Conservation (phyloP, 768 basidiomycete species). For the Leccinum pellstonianum region DNA sequence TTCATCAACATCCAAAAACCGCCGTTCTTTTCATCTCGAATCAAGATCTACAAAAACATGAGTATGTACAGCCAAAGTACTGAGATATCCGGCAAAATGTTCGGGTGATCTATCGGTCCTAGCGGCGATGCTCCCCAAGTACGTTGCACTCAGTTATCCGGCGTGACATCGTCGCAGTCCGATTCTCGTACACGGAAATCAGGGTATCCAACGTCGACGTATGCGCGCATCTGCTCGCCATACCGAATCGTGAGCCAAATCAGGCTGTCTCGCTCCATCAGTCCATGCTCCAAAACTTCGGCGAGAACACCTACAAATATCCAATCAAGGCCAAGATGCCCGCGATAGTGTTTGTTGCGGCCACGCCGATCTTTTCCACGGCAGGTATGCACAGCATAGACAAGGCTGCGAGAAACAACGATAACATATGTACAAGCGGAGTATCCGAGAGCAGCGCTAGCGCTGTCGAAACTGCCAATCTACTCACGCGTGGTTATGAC, state of each 20-base stretch:
- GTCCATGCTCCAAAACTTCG: neutral
- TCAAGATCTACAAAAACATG: no score
- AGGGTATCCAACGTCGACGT: constrained; percentile 57
- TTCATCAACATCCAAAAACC: no score
- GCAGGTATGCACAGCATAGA: constrained; percentile 34
- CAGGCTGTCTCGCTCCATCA: constrained; percentile 36
- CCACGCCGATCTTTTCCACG: constrained; percentile 52
- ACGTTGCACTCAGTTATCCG: neutral
- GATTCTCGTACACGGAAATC: constrained; percentile 9
- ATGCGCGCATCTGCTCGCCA: constrained; percentile 55
- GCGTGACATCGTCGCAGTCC: neutral
- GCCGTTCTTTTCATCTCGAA: no score
- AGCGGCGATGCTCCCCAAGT: neutral
- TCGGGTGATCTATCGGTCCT: neutral
- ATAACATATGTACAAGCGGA: no score
- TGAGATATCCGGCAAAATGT: neutral
- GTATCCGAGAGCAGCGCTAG: no score
- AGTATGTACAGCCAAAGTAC: no score
- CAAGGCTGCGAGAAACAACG: constrained; percentile 14
- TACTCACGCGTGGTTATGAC: no score
- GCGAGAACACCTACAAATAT: constrained; percentile 44
- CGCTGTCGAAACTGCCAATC: no score
- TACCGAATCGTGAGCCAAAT: constrained; percentile 54
- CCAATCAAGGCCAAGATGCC: constrained; percentile 50
- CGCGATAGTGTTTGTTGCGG: constrained; percentile 44